Conservation (phyloP, 2,329 filamentous ascomycete genomes). For the Talaromyces marneffei region DNA sequence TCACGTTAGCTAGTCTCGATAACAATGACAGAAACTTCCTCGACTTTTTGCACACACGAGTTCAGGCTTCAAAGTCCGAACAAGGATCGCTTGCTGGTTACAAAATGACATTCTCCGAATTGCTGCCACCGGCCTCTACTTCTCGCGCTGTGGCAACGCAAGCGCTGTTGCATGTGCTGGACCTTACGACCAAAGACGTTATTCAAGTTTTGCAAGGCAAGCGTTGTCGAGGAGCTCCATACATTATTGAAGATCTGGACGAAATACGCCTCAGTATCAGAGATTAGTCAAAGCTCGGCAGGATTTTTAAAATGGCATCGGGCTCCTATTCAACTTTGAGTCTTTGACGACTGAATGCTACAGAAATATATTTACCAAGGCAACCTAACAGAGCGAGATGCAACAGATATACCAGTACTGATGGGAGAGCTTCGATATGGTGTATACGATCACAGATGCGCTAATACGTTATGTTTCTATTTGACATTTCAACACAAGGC, state of each 20-base stretch:
- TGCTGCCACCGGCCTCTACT: slow-evolving; percentile 57
- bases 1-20: slow-evolving; percentile 48
- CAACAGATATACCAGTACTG: not conserved
- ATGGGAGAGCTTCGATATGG: not conserved
- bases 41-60: slow-evolving; percentile 49
- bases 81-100: slow-evolving; percentile 1
- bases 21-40: slow-evolving; percentile 59
- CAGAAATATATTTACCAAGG: not conserved
- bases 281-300: too few relatives aligned
- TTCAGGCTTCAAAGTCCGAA: slow-evolving; percentile 29
- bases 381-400: not conserved
- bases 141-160: slow-evolving; percentile 62
- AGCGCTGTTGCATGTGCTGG: slow-evolving; percentile 68
- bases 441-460: not conserved
- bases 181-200: slow-evolving; percentile 60
- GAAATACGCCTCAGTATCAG: slow-evolving; percentile 26
- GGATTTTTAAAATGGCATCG: not conserved
- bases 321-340: not conserved
- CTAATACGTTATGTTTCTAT: not conserved
- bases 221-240: slow-evolving; percentile 31
- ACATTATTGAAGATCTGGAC: slow-evolving; percentile 18
- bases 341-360: not conserved
- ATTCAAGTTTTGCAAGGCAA: slow-evolving; percentile 53
- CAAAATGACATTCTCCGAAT: slow-evolving; percentile 59
- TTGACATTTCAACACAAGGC: not conserved